Evolutionary conservation across 306 rosid genomes (phyloP).

Genomic region (Amphicarpaea edgeworthii): DNA sequence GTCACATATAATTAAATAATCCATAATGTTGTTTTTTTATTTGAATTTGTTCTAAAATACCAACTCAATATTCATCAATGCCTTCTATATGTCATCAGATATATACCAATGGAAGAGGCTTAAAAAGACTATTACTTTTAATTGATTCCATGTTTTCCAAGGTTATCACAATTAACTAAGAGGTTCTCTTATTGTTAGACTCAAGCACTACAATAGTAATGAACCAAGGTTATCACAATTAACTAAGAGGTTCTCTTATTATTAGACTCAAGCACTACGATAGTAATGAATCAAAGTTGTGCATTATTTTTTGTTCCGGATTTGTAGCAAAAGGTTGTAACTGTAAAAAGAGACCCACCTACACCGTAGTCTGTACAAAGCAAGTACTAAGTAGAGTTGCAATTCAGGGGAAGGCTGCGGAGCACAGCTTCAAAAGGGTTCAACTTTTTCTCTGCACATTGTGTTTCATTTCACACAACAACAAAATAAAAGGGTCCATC

Average conservation of each 20-base stretch:
- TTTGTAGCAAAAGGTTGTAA: conserved; percentile 34
- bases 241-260: conserved; percentile 17
- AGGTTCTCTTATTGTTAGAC: conserved; percentile 13
- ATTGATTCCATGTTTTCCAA: neutral
- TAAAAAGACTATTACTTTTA: neutral
- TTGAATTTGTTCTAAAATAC: conserved; percentile 37
- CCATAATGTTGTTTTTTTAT: conserved; percentile 31
- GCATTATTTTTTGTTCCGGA: conserved; percentile 23
- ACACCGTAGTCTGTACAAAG: conserved; percentile 18
- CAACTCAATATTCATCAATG: neutral
- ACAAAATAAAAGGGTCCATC: conserved; percentile 19
- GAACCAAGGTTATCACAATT: no score
- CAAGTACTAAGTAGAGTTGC: conserved; percentile 27
- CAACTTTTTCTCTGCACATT: conserved; percentile 44
- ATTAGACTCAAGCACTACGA: conserved; percentile 2
- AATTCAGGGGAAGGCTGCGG: conserved; percentile 48
- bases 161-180: neutral
- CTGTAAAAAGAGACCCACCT: conserved; percentile 40
- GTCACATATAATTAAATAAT: conserved; percentile 20
- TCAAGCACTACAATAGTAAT: neutral
- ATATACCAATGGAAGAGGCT: conserved; percentile 6
- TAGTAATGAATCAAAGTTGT: conserved; percentile 3
- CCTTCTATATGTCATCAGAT: neutral
- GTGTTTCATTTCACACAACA: neutral
- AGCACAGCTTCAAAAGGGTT: conserved; percentile 44